These are phyloP conservation scores for Delphinella strobiligena DNA, from an alignment of 2,329 filamentous ascomycete species.

Conservation along the genomic window DNA sequence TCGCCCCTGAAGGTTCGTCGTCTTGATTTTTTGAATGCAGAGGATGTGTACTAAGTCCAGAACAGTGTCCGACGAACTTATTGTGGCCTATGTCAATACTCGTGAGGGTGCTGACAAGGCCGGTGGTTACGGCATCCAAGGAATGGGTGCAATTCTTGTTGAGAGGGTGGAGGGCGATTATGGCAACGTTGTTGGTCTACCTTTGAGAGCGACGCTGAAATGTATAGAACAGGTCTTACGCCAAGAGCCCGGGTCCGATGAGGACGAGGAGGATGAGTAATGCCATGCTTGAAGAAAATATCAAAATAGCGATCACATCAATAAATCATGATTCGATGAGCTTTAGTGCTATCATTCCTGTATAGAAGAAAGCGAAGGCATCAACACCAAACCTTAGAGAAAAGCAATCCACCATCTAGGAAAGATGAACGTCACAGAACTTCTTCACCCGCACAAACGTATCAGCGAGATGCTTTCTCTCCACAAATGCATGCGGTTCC, in stretches of 20 bases:
- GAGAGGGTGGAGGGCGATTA: constrained; percentile 80
- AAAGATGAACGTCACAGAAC: constrained; percentile 13
- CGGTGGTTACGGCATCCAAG: constrained; percentile 90
- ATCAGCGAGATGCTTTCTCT: constrained; percentile 19
- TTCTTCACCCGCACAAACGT: constrained; percentile 14
- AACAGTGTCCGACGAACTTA: constrained; percentile 63
- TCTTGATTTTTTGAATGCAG: background rate
- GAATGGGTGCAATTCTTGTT: constrained; percentile 72
- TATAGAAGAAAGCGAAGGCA: no score
- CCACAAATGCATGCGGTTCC: constrained; percentile 20
- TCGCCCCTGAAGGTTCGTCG: constrained; percentile 47
- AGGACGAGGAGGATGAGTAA: constrained; percentile 14
- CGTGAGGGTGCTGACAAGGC: constrained; percentile 93
- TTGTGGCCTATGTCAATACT: constrained; percentile 68
- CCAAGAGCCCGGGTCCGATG: constrained; percentile 53
- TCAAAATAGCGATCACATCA: no score
- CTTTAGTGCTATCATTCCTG: no score
- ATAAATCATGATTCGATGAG: no score
- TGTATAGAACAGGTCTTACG: constrained; percentile 82
- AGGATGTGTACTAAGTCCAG: no score
- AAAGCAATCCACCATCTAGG: background rate
- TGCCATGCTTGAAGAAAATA: no score
- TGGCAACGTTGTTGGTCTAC: constrained; percentile 90
- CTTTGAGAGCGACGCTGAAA: constrained; percentile 63
- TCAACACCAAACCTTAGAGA: no score